These are phyloP conservation scores for Chalciporus pseudorubinellus DNA, from an alignment of 768 basidiomycete genomes.

Conservation along the genomic window DNA sequence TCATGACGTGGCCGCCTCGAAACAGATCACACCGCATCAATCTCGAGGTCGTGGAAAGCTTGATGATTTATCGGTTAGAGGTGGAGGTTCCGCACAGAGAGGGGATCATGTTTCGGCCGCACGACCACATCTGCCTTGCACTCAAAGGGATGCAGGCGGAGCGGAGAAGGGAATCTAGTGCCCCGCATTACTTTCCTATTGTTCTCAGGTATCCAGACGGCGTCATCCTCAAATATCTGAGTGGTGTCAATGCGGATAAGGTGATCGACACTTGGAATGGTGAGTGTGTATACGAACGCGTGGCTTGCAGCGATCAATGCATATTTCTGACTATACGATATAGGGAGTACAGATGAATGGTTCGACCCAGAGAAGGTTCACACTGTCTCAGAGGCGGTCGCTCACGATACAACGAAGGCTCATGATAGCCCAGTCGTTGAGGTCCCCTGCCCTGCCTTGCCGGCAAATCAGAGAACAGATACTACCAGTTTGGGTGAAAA, in stretches of 20 bases:
- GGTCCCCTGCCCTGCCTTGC: not conserved
- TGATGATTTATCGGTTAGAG: conserved; percentile 33
- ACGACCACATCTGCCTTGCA: conserved; percentile 45
- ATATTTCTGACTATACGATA: not conserved
- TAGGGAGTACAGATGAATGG: conserved; percentile 26
- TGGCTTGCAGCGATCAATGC: not conserved
- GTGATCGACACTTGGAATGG: conserved; percentile 43
- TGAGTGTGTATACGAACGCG: conserved; percentile 19
- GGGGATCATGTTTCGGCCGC: conserved; percentile 39
- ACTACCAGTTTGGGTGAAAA: not conserved
- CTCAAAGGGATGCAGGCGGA: conserved; percentile 43
- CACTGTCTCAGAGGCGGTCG: conserved; percentile 13
- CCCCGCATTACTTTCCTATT: conserved; percentile 38
- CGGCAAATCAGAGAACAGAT: not conserved
- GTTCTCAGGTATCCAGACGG: conserved; percentile 43
- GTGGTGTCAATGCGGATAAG: conserved; percentile 25
- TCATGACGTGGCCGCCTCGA: conserved; percentile 44
- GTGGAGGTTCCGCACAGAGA: conserved; percentile 36
- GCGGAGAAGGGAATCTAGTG: conserved; percentile 24
- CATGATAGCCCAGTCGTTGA: not conserved
- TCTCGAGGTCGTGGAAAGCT: conserved; percentile 21
- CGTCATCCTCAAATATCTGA: conserved; percentile 39
- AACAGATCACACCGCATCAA: conserved; percentile 31
- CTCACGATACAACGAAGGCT: conserved; percentile 5
- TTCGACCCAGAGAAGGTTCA: conserved; percentile 15